These are phyloP conservation scores for Centaurea solstitialis DNA, from an alignment of 129 eudicot genomes.

Conservation along the genomic window DNA sequence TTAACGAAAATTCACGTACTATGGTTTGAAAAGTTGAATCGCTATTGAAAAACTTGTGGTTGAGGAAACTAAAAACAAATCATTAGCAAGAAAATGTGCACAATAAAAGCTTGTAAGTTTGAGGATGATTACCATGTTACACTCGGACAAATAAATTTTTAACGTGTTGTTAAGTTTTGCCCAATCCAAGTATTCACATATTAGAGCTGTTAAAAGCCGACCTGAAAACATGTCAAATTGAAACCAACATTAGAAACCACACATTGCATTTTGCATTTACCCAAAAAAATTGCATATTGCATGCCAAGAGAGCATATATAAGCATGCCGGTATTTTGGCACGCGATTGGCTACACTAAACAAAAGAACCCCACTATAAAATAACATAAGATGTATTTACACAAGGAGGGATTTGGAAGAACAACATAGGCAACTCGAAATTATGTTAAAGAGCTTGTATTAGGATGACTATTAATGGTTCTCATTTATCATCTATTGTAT, in stretches of 20 bases:
- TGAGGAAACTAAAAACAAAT: no score
- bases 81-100: no score
- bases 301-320: neutral
- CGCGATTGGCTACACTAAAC: neutral
- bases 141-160: slow-evolving; percentile 88
- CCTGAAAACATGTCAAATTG: slow-evolving; percentile 55
- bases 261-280: slow-evolving; percentile 3
- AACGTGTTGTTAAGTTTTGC: slow-evolving; percentile 84
- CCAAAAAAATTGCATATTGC: neutral
- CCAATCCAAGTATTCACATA: slow-evolving; percentile 99
- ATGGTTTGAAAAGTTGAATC: neutral
- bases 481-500: neutral
- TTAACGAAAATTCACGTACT: neutral
- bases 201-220: slow-evolving; percentile 74
- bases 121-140: slow-evolving; percentile 69
- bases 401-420: neutral
- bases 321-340: neutral
- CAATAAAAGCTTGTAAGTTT: slow-evolving; percentile 10
- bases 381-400: neutral
- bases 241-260: slow-evolving; percentile 21
- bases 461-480: neutral
- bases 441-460: no score
- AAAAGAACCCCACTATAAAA: slow-evolving; percentile 2
- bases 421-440: no score
- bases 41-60: no score